A percentile compares a stretch with the other conserved stretches of the same genome.
phyloP scores from a whole-genome alignment of 441 rosid genomes.

The Melastoma candidum region DNA sequence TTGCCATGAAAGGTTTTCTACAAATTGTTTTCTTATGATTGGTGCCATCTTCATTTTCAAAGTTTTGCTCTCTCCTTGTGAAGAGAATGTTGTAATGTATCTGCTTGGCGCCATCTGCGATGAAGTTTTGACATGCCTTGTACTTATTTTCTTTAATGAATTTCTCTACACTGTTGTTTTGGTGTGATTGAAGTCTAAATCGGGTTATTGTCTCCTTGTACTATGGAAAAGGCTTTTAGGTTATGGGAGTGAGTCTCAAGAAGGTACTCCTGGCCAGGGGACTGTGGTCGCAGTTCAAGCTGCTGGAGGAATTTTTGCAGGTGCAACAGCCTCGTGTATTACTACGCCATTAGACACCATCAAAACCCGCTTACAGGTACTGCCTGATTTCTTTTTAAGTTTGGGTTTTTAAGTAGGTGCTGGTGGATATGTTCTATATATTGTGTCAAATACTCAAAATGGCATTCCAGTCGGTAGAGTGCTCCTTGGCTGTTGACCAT shows the following conservation, averaged over 20 bases:
- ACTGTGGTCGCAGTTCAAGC: constrained; percentile 69
- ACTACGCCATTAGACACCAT: constrained; percentile 91
- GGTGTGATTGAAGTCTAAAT: background rate
- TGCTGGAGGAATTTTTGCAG: constrained; percentile 79
- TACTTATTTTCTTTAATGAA: background rate
- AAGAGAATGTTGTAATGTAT: too few species aligned
- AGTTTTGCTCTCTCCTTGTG: too few species aligned
- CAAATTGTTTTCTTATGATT: too few species aligned
- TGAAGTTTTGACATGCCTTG: background rate
- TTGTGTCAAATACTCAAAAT: too few species aligned
- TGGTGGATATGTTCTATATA: too few species aligned
- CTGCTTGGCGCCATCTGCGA: too few species aligned
- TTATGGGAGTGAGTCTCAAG: constrained; percentile 29
- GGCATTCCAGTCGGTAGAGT: too few species aligned
- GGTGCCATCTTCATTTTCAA: too few species aligned
- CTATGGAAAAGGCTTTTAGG: constrained; percentile 44
- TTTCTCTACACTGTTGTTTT: background rate
- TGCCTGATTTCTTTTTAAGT: too few species aligned
- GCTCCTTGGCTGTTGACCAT: too few species aligned
- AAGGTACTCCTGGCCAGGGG: constrained; percentile 38
- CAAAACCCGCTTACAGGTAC: constrained; percentile 89
- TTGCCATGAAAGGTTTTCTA: too few species aligned
- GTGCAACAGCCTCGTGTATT: constrained; percentile 83
- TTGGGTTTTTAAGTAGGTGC: background rate
- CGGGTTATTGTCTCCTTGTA: constrained; percentile 11